Evolutionary conservation across 495 filamentous ascomycete species (phyloP), one percentile per base, ranked within the genome.

Genomic region (Ascobolus immersus): DNA sequence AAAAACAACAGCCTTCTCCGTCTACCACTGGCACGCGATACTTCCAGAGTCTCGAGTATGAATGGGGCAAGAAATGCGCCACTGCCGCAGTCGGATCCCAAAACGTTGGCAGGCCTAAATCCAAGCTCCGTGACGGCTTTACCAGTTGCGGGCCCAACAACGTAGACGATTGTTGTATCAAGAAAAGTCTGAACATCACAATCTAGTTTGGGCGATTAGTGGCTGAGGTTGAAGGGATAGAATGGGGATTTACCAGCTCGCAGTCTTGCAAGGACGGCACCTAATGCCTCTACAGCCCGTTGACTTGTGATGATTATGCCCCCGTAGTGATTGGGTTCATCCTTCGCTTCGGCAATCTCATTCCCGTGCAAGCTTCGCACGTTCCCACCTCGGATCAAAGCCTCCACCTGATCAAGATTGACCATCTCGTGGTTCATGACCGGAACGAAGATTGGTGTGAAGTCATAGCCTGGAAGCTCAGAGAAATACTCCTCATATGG

Each of bases 291-390:
- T 8, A 92, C 86, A 4, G 86, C 77, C 13, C 89, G 67, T 48
- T 94, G 89, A 12, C 78, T 90, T 1, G 86, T 96, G 51, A 96
- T 89, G 30, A 93, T 75, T 32, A 93, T 48, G 1, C 77, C 82
- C 9, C 79, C 78, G 52, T 90, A 90, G 38, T 56, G n/a, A n/a
- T n/a, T n/a, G n/a, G n/a, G 50, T 32, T 52, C 39, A 7, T 40
- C 49, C 17, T 33, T 35, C 41, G 23, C 15, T 35, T 35, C 10
- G 29, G 32, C 37, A 38, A 20, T 34, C 32, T 1, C 27, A 32
- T 7, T 9, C n/a, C n/a, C n/a, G n/a, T n/a, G n/a, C 4, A 31
- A 17, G 31, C 36, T 41, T 22, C 43, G 28, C 12, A 38, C 35
- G 1, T 59, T 44, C 21, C 42, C 43, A 22, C 50, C 50, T 12